Conservation (phyloP, 2,329 filamentous ascomycete genomes). For the Fusarium fujikuroi region DNA sequence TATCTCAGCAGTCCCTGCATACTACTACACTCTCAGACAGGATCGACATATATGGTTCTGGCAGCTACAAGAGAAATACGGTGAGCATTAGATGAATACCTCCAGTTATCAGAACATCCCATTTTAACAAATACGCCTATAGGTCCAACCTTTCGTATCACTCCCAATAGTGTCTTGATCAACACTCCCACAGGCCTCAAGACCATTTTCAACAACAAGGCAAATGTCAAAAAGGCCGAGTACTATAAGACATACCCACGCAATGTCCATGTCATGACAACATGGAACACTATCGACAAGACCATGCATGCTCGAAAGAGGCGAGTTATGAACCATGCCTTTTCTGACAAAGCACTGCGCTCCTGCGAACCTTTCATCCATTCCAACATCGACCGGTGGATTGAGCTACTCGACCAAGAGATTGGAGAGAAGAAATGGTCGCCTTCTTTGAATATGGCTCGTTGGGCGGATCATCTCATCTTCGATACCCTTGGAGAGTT, state of each 20-base stretch:
- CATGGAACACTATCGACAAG: constrained; percentile 34
- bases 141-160: constrained; percentile 34
- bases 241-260: constrained; percentile 37
- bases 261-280: constrained; percentile 26
- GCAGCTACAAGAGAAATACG: constrained; percentile 32
- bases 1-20: constrained; percentile 47
- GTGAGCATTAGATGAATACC: background rate
- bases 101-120: background rate
- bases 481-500: constrained; percentile 39
- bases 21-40: constrained; percentile 30
- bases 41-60: constrained; percentile 37
- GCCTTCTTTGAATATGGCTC: constrained; percentile 25
- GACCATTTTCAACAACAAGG: constrained; percentile 35
- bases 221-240: constrained; percentile 35
- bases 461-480: constrained; percentile 35
- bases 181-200: constrained; percentile 33
- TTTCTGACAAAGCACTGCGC: constrained; percentile 34
- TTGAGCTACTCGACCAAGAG: constrained; percentile 20
- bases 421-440: constrained; percentile 10
- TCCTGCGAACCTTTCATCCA: constrained; percentile 25
- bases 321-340: constrained; percentile 31
- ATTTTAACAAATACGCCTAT: background rate
- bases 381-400: constrained; percentile 28
- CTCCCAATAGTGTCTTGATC: constrained; percentile 32
- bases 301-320: constrained; percentile 30